These are phyloP conservation scores for Penicillium crustosum DNA, from an alignment of 2,329 filamentous ascomycete species.

Conservation along the genomic window DNA sequence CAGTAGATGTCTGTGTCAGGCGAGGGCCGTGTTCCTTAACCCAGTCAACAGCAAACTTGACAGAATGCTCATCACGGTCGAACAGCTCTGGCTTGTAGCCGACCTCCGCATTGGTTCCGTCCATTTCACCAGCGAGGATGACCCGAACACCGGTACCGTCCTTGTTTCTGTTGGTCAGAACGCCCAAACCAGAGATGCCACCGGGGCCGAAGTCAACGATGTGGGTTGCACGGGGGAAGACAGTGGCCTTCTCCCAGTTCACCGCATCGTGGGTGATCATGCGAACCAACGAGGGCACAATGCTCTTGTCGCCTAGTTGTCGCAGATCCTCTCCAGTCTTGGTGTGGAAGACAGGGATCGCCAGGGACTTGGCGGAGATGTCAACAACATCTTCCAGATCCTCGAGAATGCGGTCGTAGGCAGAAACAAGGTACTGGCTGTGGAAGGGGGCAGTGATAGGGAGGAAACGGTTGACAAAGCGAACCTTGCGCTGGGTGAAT, in stretches of 20 bases:
- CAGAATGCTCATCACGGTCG: constrained; percentile 90
- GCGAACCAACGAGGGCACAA: constrained; percentile 81
- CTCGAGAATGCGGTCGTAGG: constrained; percentile 77
- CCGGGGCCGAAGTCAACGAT: constrained; percentile 96
- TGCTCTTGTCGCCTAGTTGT: constrained; percentile 66
- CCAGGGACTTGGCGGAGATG: constrained; percentile 71
- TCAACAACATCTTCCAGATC: constrained; percentile 81
- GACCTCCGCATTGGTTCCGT: constrained; percentile 84
- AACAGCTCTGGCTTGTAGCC: constrained; percentile 98
- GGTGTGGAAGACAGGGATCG: constrained; percentile 86
- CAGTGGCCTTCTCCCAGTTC: constrained; percentile 92
- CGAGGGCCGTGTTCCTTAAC: constrained; percentile 95
- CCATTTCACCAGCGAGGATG: constrained; percentile 89
- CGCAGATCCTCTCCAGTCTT: constrained; percentile 84
- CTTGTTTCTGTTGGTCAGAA: constrained; percentile 97
- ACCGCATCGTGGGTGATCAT: constrained; percentile 95
- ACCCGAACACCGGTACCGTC: constrained; percentile 96
- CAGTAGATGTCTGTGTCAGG: constrained; percentile 82
- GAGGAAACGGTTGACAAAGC: constrained; percentile 94
- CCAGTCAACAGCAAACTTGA: constrained; percentile 96
- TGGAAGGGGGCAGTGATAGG: constrained; percentile 98
- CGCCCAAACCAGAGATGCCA: constrained; percentile 92
- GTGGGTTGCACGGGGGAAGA: constrained; percentile 87
- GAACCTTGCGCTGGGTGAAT: constrained; percentile 91
- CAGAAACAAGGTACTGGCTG: constrained; percentile 85